Evolutionary conservation across 2,329 filamentous ascomycete species (phyloP).

Genomic region (Metarhizium anisopliae): DNA sequence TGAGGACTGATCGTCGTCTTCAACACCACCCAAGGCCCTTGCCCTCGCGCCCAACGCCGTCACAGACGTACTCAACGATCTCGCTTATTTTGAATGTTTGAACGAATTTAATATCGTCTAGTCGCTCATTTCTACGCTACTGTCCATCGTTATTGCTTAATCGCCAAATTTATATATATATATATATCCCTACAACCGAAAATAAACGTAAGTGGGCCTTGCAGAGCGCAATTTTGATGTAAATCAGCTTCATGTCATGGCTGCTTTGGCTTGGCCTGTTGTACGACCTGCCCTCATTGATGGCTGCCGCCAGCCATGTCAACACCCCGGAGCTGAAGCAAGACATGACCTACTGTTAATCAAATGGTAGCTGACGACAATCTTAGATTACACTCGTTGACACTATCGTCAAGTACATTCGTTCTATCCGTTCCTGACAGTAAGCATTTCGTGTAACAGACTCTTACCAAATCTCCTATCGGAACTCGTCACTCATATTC

Average conservation of each 20-base stretch:
- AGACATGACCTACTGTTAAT: neutral
- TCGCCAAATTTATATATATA: conserved; percentile 7
- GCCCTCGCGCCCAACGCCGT: conserved; percentile 10
- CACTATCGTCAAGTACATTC: conserved; percentile 51
- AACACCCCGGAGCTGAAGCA: neutral
- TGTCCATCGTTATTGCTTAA: conserved; percentile 1
- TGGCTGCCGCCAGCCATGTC: no score
- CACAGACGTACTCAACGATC: conserved; percentile 19
- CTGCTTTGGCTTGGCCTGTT: neutral
- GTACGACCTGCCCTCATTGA: neutral
- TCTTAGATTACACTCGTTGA: conserved; percentile 39
- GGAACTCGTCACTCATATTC: neutral
- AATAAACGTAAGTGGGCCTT: conserved; percentile 12
- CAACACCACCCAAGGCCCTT: conserved; percentile 9
- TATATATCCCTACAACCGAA: conserved; percentile 7
- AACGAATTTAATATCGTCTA: conserved; percentile 29
- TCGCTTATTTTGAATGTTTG: conserved; percentile 14
- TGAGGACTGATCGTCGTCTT: conserved; percentile 19
- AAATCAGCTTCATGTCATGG: neutral
- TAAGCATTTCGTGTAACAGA: conserved; percentile 10
- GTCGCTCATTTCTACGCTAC: conserved; percentile 31
- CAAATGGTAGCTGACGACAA: neutral
- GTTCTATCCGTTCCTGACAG: conserved; percentile 42
- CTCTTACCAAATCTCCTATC: neutral
- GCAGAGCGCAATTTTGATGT: neutral